phyloP scores from a whole-genome alignment of 2,329 filamentous ascomycete species.

The Fusarium globosum region DNA sequence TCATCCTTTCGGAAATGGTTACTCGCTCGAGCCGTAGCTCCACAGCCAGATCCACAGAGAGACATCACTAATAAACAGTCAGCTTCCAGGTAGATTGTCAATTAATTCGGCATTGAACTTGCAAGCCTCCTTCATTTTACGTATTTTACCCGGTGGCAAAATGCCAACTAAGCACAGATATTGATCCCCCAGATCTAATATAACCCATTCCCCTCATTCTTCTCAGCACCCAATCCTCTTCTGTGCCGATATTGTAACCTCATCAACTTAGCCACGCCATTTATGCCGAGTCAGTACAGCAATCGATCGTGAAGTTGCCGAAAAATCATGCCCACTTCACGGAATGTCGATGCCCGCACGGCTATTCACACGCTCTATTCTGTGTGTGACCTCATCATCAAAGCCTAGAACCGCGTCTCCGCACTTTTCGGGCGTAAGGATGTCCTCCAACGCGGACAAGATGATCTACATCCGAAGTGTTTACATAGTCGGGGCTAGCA shows the following conservation, averaged over 20 bases:
- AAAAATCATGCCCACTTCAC: not conserved
- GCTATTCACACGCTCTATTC: not conserved
- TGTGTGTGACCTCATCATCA: not conserved
- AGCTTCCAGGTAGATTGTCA: not conserved
- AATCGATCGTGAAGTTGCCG: not conserved
- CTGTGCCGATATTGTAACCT: not conserved
- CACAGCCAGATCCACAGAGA: not conserved
- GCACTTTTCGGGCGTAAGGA: slow-evolving; percentile 2
- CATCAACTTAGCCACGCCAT: not conserved
- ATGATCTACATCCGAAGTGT: not conserved
- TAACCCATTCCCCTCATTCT: not conserved
- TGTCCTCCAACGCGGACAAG: not conserved
- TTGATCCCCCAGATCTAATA: not conserved
- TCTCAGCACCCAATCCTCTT: not conserved
- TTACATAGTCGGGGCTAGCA: slow-evolving; percentile 3
- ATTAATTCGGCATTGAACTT: not conserved
- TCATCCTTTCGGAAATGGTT: slow-evolving; percentile 8
- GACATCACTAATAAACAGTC: not conserved
- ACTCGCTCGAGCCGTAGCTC: not conserved
- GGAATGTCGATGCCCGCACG: not conserved
- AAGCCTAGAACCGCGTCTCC: not conserved
- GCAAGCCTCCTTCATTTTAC: not conserved
- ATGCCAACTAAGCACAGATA: not conserved
- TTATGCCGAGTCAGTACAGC: not conserved
- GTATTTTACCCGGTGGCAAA: not conserved